Percentiles rank a stretch among this genome's conserved stretches.
Conservation (phyloP, 108 stramenopile genomes). For the Pseudonitzschia multiseries region DNA sequence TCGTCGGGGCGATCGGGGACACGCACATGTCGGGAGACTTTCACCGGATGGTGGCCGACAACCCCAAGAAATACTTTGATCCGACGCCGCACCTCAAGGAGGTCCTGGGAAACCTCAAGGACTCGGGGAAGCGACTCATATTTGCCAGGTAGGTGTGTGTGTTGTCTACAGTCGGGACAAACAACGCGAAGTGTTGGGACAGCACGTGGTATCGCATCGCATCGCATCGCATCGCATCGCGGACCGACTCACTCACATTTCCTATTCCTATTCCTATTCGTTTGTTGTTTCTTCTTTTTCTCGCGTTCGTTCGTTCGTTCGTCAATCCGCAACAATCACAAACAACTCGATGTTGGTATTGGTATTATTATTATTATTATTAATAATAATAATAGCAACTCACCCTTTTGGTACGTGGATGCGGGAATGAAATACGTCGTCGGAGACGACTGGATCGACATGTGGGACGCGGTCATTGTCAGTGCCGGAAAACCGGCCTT, state of each 20-base stretch:
- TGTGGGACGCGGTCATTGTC: slow-evolving; percentile 78
- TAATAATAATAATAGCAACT: slow-evolving; percentile 69
- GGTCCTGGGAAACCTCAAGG: slow-evolving; percentile 66
- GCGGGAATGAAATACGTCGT: slow-evolving; percentile 93
- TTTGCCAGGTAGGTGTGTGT: slow-evolving; percentile 51
- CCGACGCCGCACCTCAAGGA: slow-evolving; percentile 72
- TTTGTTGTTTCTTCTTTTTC: not conserved
- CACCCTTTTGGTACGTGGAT: slow-evolving; percentile 91
- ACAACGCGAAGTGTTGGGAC: too few relatives aligned
- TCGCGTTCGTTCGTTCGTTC: too few relatives aligned
- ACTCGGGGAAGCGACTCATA: slow-evolving; percentile 72
- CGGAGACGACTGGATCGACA: slow-evolving; percentile 86
- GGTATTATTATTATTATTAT: too few relatives aligned
- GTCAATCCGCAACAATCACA: too few relatives aligned
- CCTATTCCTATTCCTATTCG: not conserved
- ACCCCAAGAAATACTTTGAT: slow-evolving; percentile 80
- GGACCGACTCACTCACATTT: not conserved
- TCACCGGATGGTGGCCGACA: slow-evolving; percentile 82
- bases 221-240: too few relatives aligned
- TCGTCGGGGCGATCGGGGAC: slow-evolving; percentile 79
- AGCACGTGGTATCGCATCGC: too few relatives aligned
- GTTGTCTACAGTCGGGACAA: too few relatives aligned
- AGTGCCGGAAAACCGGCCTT: slow-evolving; percentile 92
- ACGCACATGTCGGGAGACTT: slow-evolving; percentile 95
- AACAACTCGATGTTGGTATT: too few relatives aligned